Percentiles rank a stretch among this genome's conserved stretches.
Evolutionary conservation across 2,329 filamentous ascomycete species (phyloP).

Genomic region (Monosporascus sp.): DNA sequence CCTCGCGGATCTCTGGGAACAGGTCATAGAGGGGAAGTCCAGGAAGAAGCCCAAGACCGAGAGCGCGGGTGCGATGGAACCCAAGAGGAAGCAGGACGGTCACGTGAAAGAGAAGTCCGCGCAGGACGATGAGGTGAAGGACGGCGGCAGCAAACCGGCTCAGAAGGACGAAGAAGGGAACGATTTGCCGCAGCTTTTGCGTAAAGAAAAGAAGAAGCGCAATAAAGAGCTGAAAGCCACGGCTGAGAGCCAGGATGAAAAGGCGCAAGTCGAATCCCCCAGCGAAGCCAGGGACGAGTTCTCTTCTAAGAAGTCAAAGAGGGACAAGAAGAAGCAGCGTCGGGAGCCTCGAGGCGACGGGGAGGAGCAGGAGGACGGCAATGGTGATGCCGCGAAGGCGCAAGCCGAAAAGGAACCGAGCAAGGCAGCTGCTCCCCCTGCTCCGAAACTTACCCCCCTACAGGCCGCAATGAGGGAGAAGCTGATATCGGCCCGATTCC

Average conservation of each 20-base stretch:
- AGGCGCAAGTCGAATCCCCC: background rate
- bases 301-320: slow-evolving; percentile 17
- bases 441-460: slow-evolving; percentile 74
- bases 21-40: slow-evolving; percentile 66
- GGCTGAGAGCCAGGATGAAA: slow-evolving; percentile 7
- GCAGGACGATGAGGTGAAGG: slow-evolving; percentile 12
- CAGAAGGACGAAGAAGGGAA: slow-evolving; percentile 12
- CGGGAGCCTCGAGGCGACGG: slow-evolving; percentile 7
- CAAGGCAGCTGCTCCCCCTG: slow-evolving; percentile 18
- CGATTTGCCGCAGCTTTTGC: slow-evolving; percentile 2
- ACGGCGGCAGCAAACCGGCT: slow-evolving; percentile 15
- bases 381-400: slow-evolving; percentile 4
- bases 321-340: slow-evolving; percentile 20
- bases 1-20: slow-evolving; percentile 72
- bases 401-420: slow-evolving; percentile 6
- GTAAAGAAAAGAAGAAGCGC: slow-evolving; percentile 23
- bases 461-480: slow-evolving; percentile 94
- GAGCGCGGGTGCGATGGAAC: slow-evolving; percentile 1
- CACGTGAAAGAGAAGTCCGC: slow-evolving; percentile 3
- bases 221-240: slow-evolving; percentile 18
- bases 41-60: slow-evolving; percentile 25
- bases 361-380: slow-evolving; percentile 16
- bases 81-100: slow-evolving; percentile 20
- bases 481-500: slow-evolving; percentile 90
- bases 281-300: slow-evolving; percentile 2